Evolutionary conservation across 768 basidiomycete genomes (phyloP), one percentile per base, ranked within the genome.

Genomic region (Crepidotus variabilis): DNA sequence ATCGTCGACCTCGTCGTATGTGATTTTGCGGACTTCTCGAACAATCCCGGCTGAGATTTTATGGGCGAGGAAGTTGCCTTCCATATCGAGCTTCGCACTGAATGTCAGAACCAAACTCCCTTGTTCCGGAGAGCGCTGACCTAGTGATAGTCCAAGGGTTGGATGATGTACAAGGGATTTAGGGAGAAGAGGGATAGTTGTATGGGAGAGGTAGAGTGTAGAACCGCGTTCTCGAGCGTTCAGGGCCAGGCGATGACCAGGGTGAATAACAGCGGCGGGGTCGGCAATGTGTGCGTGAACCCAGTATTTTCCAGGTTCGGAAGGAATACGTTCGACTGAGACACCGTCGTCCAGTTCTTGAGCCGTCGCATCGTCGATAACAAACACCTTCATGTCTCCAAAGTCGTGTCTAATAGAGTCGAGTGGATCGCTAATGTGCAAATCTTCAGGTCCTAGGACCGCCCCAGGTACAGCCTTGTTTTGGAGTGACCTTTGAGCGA

Each of bases 271-370:
- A 10, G 86, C 75, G 1, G 92, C 93, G 0, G 95, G 95, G 68
- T 99, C 97, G 9, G 97, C 95, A 55, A 99, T 80, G 66, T 98
- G 97, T 22, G 88, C 78, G 63, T 98, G 95, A 10, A 96, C 67
- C 96, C 97, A 98, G 47, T 72, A 66, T 18, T 70, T 77, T 14
- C 77, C 80, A 1, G 83, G 82, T 49, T 89, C 84, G 2, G 72
- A 71, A 4, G 80, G 76, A 32, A 87, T 78, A n/a, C 72, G 65
- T 60, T 96, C 90, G 28, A 98, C 65, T 1, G 94, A 95, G 32
- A 99, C 63, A 2, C 94, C 97, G 67, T 99, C 97, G 66, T 99
- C 97, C 20, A 98, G 79, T 65, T 99, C 97, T 63, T 88, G 72
- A 0, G 97, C 94, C 6, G 63, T 67, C 0, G 76, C 60, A 57